Evolutionary conservation across 2,329 filamentous ascomycete species (phyloP).

Genomic region (Cladorrhinum sp.): DNA sequence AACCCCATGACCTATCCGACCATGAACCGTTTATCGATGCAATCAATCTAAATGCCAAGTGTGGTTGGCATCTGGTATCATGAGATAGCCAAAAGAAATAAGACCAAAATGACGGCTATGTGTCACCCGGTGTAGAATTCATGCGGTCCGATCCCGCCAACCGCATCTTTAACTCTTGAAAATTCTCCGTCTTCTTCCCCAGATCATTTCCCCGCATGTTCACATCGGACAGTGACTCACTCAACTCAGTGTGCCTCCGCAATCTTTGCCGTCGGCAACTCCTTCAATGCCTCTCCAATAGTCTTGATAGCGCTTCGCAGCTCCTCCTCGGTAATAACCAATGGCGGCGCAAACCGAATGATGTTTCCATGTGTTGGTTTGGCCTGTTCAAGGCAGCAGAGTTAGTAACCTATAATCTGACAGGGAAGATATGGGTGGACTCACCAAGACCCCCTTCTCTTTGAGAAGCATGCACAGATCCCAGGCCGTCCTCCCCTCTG

Average conservation of each 20-base stretch:
- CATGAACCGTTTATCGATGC: background rate
- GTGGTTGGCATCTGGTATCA: background rate
- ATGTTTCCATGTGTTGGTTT: constrained; percentile 99
- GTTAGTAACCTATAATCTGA: constrained; percentile 8
- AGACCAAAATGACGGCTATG: background rate
- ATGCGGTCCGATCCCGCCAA: background rate
- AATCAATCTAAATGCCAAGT: background rate
- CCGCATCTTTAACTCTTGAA: background rate
- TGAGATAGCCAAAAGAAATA: background rate
- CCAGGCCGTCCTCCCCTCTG: constrained; percentile 86
- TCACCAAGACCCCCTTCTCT: constrained; percentile 84
- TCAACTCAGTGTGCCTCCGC: constrained; percentile 32
- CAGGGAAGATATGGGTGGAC: constrained; percentile 17
- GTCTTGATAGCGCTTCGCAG: constrained; percentile 74
- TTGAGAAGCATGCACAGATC: constrained; percentile 95
- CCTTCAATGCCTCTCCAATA: constrained; percentile 76
- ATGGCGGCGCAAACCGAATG: constrained; percentile 92
- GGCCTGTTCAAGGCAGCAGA: constrained; percentile 56
- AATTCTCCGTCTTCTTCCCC: background rate
- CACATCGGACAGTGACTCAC: background rate
- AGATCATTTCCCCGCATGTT: background rate
- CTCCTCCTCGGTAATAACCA: constrained; percentile 89
- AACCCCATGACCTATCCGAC: background rate
- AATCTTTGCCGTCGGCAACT: constrained; percentile 67
- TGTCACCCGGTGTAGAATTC: background rate